Base-by-base conservation (phyloP, 257 asterid species). In the Solanum microdontum region DNA sequence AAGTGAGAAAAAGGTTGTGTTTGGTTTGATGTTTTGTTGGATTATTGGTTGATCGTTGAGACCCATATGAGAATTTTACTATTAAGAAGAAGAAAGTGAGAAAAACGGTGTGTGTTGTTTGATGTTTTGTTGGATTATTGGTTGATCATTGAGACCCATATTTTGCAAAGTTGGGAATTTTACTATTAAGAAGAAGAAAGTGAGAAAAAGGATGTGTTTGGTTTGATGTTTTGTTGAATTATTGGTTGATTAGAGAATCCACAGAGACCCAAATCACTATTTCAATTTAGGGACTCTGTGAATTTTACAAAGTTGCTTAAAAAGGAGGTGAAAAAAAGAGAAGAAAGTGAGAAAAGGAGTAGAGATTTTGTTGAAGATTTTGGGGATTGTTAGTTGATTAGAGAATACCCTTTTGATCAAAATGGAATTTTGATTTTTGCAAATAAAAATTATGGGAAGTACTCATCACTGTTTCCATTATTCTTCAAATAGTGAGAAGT, bases 401-500 rank as follows among this genome's bases (percentile, higher is more conserved):
- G 77, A 76, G 32, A 70, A 28, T 40, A 24, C 36, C 12, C 21
- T 11, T 37, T 66, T 32, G 37, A 40, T 68, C 15, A 70, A 66
- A 66, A 5, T 26, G 13, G 15, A 11, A 68, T 86, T 88, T 40
- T 86, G 75, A 60, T 86, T 55, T 55, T 55, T 48, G 88, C 87
- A 51, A 76, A 37, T 30, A 33, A 91, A 92, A 91, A 80, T 15
- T 87, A 82, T 82, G 92, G 88, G 93, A 83, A 90, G 93, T 90
- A 91, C 37, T 86, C 40, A 87, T 87, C 87, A 87, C 89, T 48
- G 88, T 87, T 88, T 40, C 33, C 13, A 86, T 84, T 88, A 82
- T 88, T 85, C 89, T 90, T 84, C 77, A 87, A 89, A 83, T 69
- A 75, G 89, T 89, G 90, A 90, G 88, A 88, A 97, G 98, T 94